These are phyloP conservation scores for Eimeria necatrix DNA, from an alignment of 169 alveolate genomes.

Conservation along the genomic window DNA sequence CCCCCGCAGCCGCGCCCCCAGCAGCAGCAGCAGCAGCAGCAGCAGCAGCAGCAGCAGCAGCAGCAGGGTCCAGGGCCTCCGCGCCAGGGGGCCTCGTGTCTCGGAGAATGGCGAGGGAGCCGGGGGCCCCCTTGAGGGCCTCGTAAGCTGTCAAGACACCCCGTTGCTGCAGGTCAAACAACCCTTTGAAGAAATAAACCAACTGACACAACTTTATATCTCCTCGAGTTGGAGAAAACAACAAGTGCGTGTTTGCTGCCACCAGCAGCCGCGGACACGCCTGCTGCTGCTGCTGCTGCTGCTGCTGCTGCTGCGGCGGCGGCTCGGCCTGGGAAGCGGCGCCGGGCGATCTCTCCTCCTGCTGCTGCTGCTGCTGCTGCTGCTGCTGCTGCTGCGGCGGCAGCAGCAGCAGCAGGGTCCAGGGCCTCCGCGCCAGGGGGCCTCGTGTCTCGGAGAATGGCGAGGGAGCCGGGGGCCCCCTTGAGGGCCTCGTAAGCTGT, in stretches of 20 bases:
- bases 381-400: background rate
- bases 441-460: background rate
- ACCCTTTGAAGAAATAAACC: background rate
- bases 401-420: background rate
- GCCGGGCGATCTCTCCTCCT: too few species aligned
- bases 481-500: background rate
- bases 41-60: background rate
- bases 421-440: background rate
- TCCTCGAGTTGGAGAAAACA: constrained; percentile 50
- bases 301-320: too few species aligned
- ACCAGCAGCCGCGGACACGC: background rate
- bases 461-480: background rate
- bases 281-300: background rate
- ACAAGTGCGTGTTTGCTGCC: constrained; percentile 57
- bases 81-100: background rate
- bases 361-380: background rate
- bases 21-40: background rate
- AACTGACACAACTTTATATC: constrained; percentile 69
- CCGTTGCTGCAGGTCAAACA: constrained; percentile 5
- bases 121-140: background rate
- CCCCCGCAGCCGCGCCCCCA: too few species aligned
- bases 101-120: background rate
- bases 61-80: background rate
- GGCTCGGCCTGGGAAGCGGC: too few species aligned
- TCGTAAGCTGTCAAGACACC: background rate